phyloP scores from a whole-genome alignment of 805 yeast species.

The Teunomyces panamensis region DNA sequence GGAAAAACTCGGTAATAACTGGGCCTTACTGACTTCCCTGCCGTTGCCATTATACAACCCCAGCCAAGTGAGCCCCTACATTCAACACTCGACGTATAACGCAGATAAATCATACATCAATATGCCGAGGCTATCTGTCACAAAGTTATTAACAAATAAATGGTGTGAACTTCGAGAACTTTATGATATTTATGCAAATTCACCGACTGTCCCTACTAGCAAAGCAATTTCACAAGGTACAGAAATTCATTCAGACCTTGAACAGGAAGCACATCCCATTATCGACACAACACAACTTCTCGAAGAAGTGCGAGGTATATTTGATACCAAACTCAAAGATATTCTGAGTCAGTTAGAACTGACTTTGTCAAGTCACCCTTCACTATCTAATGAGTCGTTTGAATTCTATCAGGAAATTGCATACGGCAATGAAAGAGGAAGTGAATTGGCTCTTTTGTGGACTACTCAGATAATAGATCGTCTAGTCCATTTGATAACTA shows the following conservation, averaged over 20 bases:
- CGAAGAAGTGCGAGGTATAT: background rate
- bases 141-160: constrained; percentile 51
- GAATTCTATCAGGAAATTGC: constrained; percentile 1
- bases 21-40: constrained; percentile 1
- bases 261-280: constrained; percentile 43
- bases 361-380: background rate
- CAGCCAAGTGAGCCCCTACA: constrained; percentile 16
- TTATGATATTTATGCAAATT: constrained; percentile 50
- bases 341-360: background rate
- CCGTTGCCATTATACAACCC: constrained; percentile 7
- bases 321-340: background rate
- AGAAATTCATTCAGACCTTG: constrained; percentile 46
- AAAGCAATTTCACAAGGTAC: constrained; percentile 47
- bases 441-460: constrained; percentile 33
- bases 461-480: constrained; percentile 39
- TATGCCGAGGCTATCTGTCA: constrained; percentile 51
- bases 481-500: constrained; percentile 37
- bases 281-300: constrained; percentile 13
- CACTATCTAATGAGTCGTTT: background rate
- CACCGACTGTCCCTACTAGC: constrained; percentile 27
- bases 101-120: constrained; percentile 18
- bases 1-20: background rate
- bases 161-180: constrained; percentile 69
- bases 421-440: constrained; percentile 10
- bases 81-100: constrained; percentile 24